These are phyloP conservation scores for Colletotrichum shisoi DNA, from an alignment of 2,329 filamentous ascomycete genomes.

Conservation along the genomic window DNA sequence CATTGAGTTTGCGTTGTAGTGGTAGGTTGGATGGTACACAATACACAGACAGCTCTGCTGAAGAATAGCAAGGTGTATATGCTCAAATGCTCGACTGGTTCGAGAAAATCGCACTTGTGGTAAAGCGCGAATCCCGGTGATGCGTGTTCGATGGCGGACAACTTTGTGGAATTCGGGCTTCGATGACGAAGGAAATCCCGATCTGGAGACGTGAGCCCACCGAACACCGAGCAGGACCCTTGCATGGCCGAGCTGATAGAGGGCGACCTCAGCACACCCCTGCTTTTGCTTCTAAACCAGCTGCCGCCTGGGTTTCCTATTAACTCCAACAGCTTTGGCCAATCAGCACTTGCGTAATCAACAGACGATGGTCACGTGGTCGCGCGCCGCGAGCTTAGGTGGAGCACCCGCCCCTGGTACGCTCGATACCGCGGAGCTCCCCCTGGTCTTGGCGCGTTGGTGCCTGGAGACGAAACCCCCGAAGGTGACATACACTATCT, in stretches of 20 bases:
- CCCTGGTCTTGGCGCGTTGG: conserved; percentile 28
- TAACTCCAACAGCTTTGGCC: neutral
- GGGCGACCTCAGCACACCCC: neutral
- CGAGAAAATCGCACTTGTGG: conserved; percentile 27
- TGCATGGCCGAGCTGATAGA: conserved; percentile 25
- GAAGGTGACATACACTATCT: neutral
- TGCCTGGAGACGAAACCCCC: conserved; percentile 29
- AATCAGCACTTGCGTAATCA: conserved; percentile 35
- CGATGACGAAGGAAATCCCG: conserved; percentile 39
- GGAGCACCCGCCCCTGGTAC: neutral
- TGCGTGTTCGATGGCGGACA: conserved; percentile 16
- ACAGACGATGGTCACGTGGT: conserved; percentile 32
- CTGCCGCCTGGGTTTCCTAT: conserved; percentile 1
- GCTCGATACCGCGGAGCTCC: conserved; percentile 3
- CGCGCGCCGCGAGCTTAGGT: conserved; percentile 22
- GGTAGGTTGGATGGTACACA: neutral
- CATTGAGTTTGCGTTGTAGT: conserved; percentile 45
- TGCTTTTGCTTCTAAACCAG: neutral
- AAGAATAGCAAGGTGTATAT: neutral
- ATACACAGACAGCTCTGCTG: neutral
- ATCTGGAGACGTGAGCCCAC: conserved; percentile 28
- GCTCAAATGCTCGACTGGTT: conserved; percentile 7
- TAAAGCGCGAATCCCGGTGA: conserved; percentile 25
- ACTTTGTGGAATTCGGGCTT: conserved; percentile 27
- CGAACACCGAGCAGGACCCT: conserved; percentile 21